Evolutionary conservation across 805 yeast genomes (phyloP).

Genomic region (Grigorovia transvaalensis): DNA sequence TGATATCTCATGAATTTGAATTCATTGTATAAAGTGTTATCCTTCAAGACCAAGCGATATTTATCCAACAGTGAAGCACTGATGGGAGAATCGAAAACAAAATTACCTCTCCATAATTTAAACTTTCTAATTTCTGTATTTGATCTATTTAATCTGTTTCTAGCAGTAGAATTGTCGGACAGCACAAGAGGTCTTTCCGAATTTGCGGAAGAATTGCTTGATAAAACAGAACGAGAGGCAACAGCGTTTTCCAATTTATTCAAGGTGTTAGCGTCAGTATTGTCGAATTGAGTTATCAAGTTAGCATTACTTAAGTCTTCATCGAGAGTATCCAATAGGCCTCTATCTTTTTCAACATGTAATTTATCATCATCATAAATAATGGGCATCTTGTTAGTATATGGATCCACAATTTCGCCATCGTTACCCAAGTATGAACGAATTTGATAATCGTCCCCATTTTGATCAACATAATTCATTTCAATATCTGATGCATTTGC

Average conservation of each 20-base stretch:
- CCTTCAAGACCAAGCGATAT: constrained; percentile 34
- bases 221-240: constrained; percentile 6
- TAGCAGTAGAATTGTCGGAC: background rate
- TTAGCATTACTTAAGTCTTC: constrained; percentile 20
- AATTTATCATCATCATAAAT: constrained; percentile 3
- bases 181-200: constrained; percentile 6
- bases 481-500: constrained; percentile 16
- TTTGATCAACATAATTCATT: constrained; percentile 21
- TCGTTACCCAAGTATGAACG: constrained; percentile 26
- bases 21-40: constrained; percentile 35
- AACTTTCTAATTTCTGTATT: constrained; percentile 25
- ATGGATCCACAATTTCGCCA: constrained; percentile 30
- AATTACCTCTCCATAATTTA: constrained; percentile 49
- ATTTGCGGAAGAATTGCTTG: constrained; percentile 7
- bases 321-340: constrained; percentile 3
- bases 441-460: constrained; percentile 29
- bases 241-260: constrained; percentile 7
- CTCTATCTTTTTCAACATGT: constrained; percentile 4
- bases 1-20: constrained; percentile 84
- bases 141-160: constrained; percentile 9
- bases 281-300: constrained; percentile 7
- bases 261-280: constrained; percentile 14
- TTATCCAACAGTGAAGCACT: constrained; percentile 53
- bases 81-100: constrained; percentile 82
- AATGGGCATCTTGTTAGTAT: constrained; percentile 5